phyloP scores from a whole-genome alignment of 2,329 filamentous ascomycete genomes.

The Hypoxylon sp. region DNA sequence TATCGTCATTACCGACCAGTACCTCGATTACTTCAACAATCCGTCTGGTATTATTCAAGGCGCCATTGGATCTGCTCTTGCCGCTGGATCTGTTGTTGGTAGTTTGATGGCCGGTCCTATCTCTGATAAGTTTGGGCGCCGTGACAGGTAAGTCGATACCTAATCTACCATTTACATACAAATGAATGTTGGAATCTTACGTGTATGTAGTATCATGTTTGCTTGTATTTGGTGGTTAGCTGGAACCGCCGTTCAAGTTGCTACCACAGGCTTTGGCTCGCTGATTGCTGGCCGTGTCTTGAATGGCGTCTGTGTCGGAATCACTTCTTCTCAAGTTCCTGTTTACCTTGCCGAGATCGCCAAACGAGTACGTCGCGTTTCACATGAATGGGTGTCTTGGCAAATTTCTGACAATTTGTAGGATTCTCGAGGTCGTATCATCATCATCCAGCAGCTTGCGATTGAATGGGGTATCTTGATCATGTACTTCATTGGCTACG shows the following conservation, averaged over 20 bases:
- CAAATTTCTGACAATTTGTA: conserved; percentile 52
- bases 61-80: conserved; percentile 67
- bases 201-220: conserved; percentile 58
- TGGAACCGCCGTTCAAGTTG: conserved; percentile 72
- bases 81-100: conserved; percentile 67
- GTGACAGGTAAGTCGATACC: conserved; percentile 54
- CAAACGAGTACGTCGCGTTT: conserved; percentile 55
- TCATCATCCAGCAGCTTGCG: conserved; percentile 81
- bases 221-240: conserved; percentile 66
- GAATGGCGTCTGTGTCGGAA: conserved; percentile 76
- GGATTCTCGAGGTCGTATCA: conserved; percentile 71
- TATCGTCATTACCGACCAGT: conserved; percentile 67
- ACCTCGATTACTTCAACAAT: conserved; percentile 67
- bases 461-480: conserved; percentile 81
- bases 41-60: conserved; percentile 64
- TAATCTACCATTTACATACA: not conserved
- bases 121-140: conserved; percentile 65
- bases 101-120: conserved; percentile 64
- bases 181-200: conserved; percentile 26
- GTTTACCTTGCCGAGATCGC: conserved; percentile 79
- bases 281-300: conserved; percentile 71
- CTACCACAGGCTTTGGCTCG: conserved; percentile 70
- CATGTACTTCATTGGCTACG: conserved; percentile 79
- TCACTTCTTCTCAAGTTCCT: conserved; percentile 76
- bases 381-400: not conserved